Conservation (phyloP, 2,329 filamentous ascomycete genomes). For the Aspergillus clavatus region DNA sequence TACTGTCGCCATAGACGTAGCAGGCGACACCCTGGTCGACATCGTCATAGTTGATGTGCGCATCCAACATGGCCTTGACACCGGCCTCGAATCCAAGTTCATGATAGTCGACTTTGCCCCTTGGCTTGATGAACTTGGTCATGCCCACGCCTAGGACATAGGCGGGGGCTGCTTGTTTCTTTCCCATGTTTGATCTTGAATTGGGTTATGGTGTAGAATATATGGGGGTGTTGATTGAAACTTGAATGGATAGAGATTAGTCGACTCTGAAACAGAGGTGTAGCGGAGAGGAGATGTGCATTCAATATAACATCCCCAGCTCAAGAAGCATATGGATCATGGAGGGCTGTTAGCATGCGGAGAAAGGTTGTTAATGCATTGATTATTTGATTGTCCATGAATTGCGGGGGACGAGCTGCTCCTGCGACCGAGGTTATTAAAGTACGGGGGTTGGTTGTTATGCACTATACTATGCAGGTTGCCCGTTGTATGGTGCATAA, state of each 20-base stretch:
- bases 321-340: background rate
- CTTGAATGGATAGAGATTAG: constrained; percentile 2
- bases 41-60: constrained; percentile 89
- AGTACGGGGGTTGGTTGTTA: constrained; percentile 11
- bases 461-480: background rate
- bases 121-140: constrained; percentile 98
- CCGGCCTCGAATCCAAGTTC: constrained; percentile 91
- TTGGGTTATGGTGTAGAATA: too few species aligned
- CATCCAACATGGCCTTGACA: constrained; percentile 72
- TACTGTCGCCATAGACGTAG: constrained; percentile 96
- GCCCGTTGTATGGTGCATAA: too few species aligned
- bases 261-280: too few species aligned
- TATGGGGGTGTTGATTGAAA: constrained; percentile 3
- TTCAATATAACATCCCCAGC: too few species aligned
- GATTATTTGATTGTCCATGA: too few species aligned
- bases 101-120: constrained; percentile 89
- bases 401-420: constrained; percentile 21
- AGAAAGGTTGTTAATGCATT: constrained; percentile 1
- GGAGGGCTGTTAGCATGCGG: constrained; percentile 3
- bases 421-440: constrained; percentile 33
- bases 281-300: too few species aligned
- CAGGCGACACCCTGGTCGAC: constrained; percentile 94
- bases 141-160: constrained; percentile 97
- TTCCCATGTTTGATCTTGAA: constrained; percentile 46
- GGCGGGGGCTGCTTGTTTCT: constrained; percentile 51